Base-by-base conservation (phyloP, 306 rosid genomes). In the Pyrus betulifolia region DNA sequence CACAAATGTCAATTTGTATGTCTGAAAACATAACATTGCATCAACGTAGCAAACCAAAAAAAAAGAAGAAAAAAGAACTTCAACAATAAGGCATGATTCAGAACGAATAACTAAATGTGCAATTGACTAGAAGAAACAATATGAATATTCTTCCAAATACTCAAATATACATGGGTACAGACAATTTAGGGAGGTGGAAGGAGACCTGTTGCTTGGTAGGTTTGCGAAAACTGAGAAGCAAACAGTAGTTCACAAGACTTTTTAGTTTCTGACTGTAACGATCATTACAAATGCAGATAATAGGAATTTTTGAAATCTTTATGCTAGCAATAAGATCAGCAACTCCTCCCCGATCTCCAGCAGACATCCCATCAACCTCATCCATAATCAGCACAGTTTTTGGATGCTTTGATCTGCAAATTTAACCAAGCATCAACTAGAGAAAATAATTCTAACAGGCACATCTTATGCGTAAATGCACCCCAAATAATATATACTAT, bases 351-450 rank as follows among this genome's bases (percentile, higher is more conserved):
- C 99, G 84, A 84, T 95, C 99, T 82, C 99, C 99, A 82, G 99
- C 99, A 76, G 99, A 95, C 99, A 95, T 92, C 84, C 99, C 99
- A 84, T 95, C 97, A 76, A 95, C 99, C 79, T 95, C 99, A 57
- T 95, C 99, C 99, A 95, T 95, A 80, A 95, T 90, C 70, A 95
- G 93, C 79, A 95, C 99, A 70, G 93, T 83, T 88, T 89, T 92
- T 52, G 87, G 79, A 66, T 40, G 89, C 84, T 86, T 89, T 55
- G 91, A 78, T 89, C 97, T 95, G 90, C 75, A 90, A 42, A 76
- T 69, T 85, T 22, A 73, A 74, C 54, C 7, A 58, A 72, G n/a
- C 27, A 66, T 71, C 74, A 77, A 78, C 25, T 25, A 23, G 3
- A 76, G 65, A 52, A 75, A 51, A 77, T 65, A 55, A 61, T 81